Percentiles rank a stretch among this genome's conserved stretches.
Conservation (phyloP, 1,284 basidiomycete species). For the Caloboletus firmus region DNA sequence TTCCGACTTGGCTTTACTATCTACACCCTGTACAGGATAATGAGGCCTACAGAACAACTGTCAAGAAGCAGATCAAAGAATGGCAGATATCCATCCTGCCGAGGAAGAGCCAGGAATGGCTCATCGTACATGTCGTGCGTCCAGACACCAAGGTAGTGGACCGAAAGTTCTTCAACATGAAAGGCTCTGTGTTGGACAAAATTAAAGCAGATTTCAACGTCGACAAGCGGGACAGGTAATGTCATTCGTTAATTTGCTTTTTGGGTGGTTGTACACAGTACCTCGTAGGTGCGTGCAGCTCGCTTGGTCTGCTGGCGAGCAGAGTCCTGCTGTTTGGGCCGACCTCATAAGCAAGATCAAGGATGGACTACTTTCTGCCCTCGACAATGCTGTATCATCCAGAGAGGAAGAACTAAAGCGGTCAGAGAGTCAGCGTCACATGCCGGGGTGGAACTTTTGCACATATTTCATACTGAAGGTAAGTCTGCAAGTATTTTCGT, state of each 20-base stretch:
- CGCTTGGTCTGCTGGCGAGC: conserved; percentile 62
- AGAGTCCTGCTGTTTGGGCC: conserved; percentile 85
- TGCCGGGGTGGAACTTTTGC: conserved; percentile 97
- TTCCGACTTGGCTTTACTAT: not conserved
- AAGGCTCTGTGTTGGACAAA: conserved; percentile 85
- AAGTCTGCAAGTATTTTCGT: conserved; percentile 6
- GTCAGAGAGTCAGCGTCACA: conserved; percentile 81
- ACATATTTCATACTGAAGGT: conserved; percentile 96
- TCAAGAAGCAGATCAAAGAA: conserved; percentile 86
- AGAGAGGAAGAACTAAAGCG: conserved; percentile 87
- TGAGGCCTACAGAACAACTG: conserved; percentile 76
- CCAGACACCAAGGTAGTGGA: conserved; percentile 61
- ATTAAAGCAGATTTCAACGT: conserved; percentile 90
- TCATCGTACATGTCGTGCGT: conserved; percentile 81
- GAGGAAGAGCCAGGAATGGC: conserved; percentile 85
- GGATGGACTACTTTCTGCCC: conserved; percentile 80
- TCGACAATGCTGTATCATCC: conserved; percentile 76
- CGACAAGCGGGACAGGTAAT: conserved; percentile 84
- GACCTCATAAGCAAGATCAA: conserved; percentile 89
- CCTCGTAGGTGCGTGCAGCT: conserved; percentile 74
- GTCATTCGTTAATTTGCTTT: conserved; percentile 21
- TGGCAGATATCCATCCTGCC: conserved; percentile 75
- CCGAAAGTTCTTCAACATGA: conserved; percentile 77
- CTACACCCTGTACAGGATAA: conserved; percentile 58
- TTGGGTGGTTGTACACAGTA: conserved; percentile 20